phyloP scores from a whole-genome alignment of 768 basidiomycete species.

The Tubosaeta sp. region DNA sequence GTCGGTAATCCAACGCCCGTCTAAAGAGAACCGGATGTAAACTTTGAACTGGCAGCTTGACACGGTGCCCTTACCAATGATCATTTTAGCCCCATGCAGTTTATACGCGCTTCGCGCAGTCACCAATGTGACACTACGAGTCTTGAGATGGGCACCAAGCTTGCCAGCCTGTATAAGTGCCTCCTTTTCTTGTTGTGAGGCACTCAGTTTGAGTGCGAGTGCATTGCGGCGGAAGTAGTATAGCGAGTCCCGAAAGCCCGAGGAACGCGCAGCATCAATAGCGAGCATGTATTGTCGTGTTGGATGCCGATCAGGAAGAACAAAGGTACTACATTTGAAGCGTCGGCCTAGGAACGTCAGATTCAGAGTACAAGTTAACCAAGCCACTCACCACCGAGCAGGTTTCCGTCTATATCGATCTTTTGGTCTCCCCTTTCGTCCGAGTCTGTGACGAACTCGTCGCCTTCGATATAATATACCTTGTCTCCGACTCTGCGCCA shows the following conservation, averaged over 20 bases:
- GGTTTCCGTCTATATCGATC: conserved; percentile 78
- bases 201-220: conserved; percentile 86
- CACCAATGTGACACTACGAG: conserved; percentile 90
- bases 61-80: conserved; percentile 55
- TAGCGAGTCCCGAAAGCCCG: conserved; percentile 95
- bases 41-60: background rate
- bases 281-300: conserved; percentile 90
- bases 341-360: conserved; percentile 55
- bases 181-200: conserved; percentile 88
- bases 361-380: background rate
- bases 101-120: conserved; percentile 92
- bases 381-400: conserved; percentile 69
- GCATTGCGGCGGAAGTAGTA: conserved; percentile 95
- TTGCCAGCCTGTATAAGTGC: conserved; percentile 85
- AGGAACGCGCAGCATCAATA: conserved; percentile 94
- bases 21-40: conserved; percentile 37
- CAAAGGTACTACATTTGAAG: conserved; percentile 88
- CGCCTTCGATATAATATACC: conserved; percentile 76
- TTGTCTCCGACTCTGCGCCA: conserved; percentile 72
- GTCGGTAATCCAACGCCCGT: conserved; percentile 88
- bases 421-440: conserved; percentile 89
- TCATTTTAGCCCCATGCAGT: conserved; percentile 87
- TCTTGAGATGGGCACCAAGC: conserved; percentile 83
- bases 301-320: conserved; percentile 80
- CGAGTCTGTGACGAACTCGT: conserved; percentile 81